phyloP scores from a whole-genome alignment of 257 asterid species.

The Solanum chmielewskii region DNA sequence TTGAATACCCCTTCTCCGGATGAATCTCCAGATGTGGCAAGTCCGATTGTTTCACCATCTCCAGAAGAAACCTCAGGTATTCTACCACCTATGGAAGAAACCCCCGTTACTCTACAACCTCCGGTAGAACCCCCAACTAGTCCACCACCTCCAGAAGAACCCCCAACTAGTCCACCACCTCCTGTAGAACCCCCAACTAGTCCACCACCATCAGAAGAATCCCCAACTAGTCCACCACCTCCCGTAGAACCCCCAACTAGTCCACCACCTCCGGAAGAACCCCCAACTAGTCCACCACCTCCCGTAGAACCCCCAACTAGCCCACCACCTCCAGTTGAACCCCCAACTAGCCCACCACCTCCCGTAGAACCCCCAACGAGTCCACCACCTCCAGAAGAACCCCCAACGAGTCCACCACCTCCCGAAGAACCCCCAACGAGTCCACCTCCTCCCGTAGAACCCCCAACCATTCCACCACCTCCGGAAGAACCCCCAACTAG shows the following conservation, averaged over 20 bases:
- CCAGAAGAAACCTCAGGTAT: background rate
- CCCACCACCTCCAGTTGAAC: background rate
- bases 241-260: background rate
- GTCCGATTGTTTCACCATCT: background rate
- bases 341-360: background rate
- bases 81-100: background rate
- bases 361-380: background rate
- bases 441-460: background rate
- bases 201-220: background rate
- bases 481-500: fast-evolving
- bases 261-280: background rate
- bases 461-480: background rate
- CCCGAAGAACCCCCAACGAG: background rate
- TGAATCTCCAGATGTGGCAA: background rate
- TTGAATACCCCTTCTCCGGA: background rate
- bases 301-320: background rate
- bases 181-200: background rate
- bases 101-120: background rate
- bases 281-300: background rate
- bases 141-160: background rate
- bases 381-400: background rate
- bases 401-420: no score
- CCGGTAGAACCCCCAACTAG: background rate
- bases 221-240: background rate
- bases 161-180: background rate